Conservation (phyloP, 2,329 filamentous ascomycete genomes). For the Penicillium psychrosexuale region DNA sequence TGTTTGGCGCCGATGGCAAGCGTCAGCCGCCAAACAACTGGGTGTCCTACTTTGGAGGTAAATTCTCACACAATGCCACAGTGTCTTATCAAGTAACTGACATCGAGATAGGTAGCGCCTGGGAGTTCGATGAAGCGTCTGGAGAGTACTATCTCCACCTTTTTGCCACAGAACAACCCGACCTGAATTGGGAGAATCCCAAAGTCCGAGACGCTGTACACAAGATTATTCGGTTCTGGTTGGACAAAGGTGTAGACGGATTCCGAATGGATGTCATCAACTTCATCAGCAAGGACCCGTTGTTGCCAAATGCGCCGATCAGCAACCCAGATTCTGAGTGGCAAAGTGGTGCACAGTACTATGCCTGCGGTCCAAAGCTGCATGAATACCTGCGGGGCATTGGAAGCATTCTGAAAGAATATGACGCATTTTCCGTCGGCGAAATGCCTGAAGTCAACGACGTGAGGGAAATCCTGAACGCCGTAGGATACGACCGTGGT, state of each 20-base stretch:
- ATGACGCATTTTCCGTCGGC: constrained; percentile 42
- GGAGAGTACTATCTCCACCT: constrained; percentile 70
- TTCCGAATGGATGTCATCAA: constrained; percentile 67
- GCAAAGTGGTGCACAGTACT: background rate
- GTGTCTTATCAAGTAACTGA: no score
- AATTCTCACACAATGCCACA: background rate
- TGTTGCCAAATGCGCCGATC: constrained; percentile 48
- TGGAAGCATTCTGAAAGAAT: constrained; percentile 34
- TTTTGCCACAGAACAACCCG: constrained; percentile 69
- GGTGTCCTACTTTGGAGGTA: constrained; percentile 44
- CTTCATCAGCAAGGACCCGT: constrained; percentile 59
- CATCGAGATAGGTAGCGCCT: constrained; percentile 15
- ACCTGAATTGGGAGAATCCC: constrained; percentile 75
- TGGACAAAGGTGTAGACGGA: constrained; percentile 64
- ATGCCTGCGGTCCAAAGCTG: constrained; percentile 31
- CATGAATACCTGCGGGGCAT: constrained; percentile 40
- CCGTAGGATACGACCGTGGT: constrained; percentile 54
- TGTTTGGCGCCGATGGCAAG: constrained; percentile 53
- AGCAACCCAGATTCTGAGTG: constrained; percentile 38
- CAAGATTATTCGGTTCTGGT: constrained; percentile 70
- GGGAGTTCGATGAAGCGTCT: constrained; percentile 61
- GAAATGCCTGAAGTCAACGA: constrained; percentile 52
- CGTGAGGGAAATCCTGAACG: constrained; percentile 56
- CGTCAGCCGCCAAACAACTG: constrained; percentile 70
- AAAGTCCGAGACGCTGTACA: constrained; percentile 65